phyloP scores from a whole-genome alignment of 1,284 basidiomycete species.

The Fomitopsis pinicola region DNA sequence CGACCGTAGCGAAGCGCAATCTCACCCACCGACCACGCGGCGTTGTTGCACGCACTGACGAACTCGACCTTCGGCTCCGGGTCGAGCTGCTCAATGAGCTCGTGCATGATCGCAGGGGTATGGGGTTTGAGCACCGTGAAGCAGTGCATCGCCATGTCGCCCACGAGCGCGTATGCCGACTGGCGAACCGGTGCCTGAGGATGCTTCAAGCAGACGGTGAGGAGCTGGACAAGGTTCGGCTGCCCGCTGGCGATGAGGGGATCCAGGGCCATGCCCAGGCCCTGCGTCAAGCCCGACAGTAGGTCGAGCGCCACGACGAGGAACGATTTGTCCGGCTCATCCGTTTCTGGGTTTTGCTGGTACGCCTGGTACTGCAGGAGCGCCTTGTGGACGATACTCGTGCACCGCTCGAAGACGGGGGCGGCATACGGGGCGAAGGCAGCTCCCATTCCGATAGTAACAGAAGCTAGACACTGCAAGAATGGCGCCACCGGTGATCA shows the following conservation, averaged over 20 bases:
- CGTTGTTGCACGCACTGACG: conserved; percentile 97
- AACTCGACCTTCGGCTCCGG: conserved; percentile 89
- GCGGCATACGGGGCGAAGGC: conserved; percentile 88
- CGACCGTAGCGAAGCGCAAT: conserved; percentile 86
- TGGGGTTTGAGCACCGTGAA: conserved; percentile 82
- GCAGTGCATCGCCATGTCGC: conserved; percentile 97
- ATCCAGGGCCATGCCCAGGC: conserved; percentile 78
- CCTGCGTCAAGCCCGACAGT: conserved; percentile 93
- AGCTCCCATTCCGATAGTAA: conserved; percentile 94
- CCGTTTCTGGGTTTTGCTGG: conserved; percentile 82
- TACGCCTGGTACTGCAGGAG: conserved; percentile 80
- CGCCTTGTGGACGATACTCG: conserved; percentile 79
- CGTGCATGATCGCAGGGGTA: conserved; percentile 85
- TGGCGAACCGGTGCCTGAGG: conserved; percentile 94
- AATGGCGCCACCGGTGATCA: conserved; percentile 4
- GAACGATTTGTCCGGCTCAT: conserved; percentile 94
- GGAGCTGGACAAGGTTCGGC: conserved; percentile 75
- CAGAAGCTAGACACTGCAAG: conserved; percentile 89
- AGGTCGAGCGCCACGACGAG: conserved; percentile 97
- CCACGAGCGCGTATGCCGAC: conserved; percentile 95
- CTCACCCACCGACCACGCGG: conserved; percentile 99
- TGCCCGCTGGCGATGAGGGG: conserved; percentile 63
- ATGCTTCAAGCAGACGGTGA: conserved; percentile 88
- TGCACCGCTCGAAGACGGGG: conserved; percentile 92
- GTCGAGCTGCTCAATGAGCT: conserved; percentile 87